Base-by-base conservation (phyloP, 768 basidiomycete genomes). In the Phlegmacium glaucopus region DNA sequence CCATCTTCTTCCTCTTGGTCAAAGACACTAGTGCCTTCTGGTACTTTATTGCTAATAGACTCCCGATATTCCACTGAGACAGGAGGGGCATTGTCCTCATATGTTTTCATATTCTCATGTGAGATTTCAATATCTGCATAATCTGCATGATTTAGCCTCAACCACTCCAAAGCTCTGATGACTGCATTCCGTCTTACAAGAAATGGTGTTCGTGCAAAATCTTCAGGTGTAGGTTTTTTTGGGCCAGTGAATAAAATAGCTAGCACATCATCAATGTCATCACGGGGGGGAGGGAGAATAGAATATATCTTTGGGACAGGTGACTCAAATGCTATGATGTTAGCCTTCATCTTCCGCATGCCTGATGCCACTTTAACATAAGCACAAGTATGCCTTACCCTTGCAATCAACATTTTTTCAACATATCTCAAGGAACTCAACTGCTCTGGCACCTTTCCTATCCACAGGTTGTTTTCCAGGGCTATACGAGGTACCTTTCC, bases 381-480 rank as follows among this genome's bases (percentile, higher is more conserved):
- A 41, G 48, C 62, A 71, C 1, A 45, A 7, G 48, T 68, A 69
- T n/a, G 63, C 3, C 62, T 22, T 62, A 47, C 22, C 4, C 41
- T 26, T 1, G 53, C 44, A n/a, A 59, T 48, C 18, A 59, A 29
- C 12, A 55, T 32, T 18, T 64, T 58, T 48, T 75, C 71, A 0
- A 56, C 53, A 42, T 61, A 69, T 4, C 36, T 61, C 1, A 73
- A 48, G 1, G 49, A 36, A 28, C 55, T 25, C 2, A 74, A 42
- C 9, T 52, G 57, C 4, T 27, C 9, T 4, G 69, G 72, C 1
- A 71, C 59, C 2, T 61, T 42, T 0, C 72, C 71, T 0, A 74
- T 8, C 70, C 70, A 72, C 1, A 69, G 35, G 2, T 65, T 61
- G 54, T 67, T 69, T 0, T 67, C 66, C 4, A 72, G 42, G 0